Conservation (phyloP, 2,329 filamentous ascomycete genomes). For the Aureobasidium sp. region DNA sequence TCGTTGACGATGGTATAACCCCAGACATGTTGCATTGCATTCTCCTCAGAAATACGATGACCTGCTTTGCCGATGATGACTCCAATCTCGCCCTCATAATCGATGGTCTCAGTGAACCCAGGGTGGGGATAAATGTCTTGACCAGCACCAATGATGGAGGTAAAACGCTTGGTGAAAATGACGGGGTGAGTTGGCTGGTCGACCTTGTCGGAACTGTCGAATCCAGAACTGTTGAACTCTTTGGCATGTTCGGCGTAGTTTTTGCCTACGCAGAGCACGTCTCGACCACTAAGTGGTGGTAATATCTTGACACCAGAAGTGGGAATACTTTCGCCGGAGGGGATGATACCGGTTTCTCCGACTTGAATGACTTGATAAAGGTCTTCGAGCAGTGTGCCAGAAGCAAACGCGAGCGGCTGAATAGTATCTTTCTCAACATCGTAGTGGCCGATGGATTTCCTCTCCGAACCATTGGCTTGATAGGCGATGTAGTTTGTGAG, state of each 20-base stretch:
- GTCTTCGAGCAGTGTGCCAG: constrained; percentile 38
- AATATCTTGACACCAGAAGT: constrained; percentile 34
- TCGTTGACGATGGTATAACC: constrained; percentile 52
- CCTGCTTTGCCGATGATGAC: constrained; percentile 47
- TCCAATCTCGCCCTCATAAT: constrained; percentile 51
- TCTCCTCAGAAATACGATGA: constrained; percentile 32
- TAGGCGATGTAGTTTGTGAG: constrained; percentile 34
- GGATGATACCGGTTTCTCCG: constrained; percentile 31
- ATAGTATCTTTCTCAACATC: constrained; percentile 30
- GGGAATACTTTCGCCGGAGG: constrained; percentile 26
- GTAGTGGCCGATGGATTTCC: constrained; percentile 34
- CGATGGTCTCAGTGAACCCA: constrained; percentile 41
- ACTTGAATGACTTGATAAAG: constrained; percentile 47
- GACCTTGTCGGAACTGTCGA: constrained; percentile 46
- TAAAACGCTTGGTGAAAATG: constrained; percentile 48
- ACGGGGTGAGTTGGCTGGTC: constrained; percentile 46
- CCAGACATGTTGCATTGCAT: constrained; percentile 46
- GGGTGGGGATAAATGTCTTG: constrained; percentile 40
- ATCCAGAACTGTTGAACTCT: constrained; percentile 49
- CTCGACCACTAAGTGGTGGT: constrained; percentile 39
- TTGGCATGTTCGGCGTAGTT: constrained; percentile 51
- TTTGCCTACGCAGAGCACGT: constrained; percentile 49
- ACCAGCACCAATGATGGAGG: constrained; percentile 42
- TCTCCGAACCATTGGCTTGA: constrained; percentile 15
- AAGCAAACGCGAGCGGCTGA: constrained; percentile 37